Evolutionary conservation across 108 stramenopile species (phyloP), one percentile per base, ranked within the genome.

Genomic region (Schizochytrium sp.): DNA sequence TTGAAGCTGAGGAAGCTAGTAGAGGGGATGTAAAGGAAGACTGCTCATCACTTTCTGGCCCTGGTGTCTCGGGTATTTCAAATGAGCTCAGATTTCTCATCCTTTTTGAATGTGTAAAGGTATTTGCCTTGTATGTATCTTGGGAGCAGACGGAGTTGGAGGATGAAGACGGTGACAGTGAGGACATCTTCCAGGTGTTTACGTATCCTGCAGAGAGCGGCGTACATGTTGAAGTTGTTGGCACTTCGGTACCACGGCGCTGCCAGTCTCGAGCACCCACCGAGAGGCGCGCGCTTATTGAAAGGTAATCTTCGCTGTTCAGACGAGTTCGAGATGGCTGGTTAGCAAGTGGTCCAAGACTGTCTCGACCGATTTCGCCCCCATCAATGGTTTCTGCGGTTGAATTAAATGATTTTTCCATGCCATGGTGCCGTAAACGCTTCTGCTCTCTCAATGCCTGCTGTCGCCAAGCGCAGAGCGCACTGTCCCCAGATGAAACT

Each of bases 31-130:
- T 15, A 3, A 69, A 69, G 28, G 64, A 69, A 38, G 64, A 69
- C 64, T 69, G 64, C 10, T 44, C 44, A 44, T 69, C 64, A 44
- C 64, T 69, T 44, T 3, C 64, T 5, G 64, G 64, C 0, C 64
- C 64, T 7, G 64, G 64, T 7, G 64, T 69, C 28, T 69, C 64
- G 7, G 64, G 64, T 8, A 69, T 69, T 15, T 69, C 64, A 44
- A 44, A 69, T 13, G 64, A 38, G 64, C 64, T 69, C 12, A 69
- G 64, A 38, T 69, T 69, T 8, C 64, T 38, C 15, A 7, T 15
- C 42, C 64, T 38, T 10, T 38, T 15, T 8, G 64, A 0, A 3
- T 12, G 64, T 7, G 42, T 44, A 15, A 69, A 28, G 28, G 28
- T 28, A 28, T 28, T 28, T 28, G 28, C 64, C 10, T 28, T 38